Evolutionary conservation across 495 filamentous ascomycete genomes (phyloP), one percentile per base, ranked within the genome.

Genomic region (Jackrogersella minutella): DNA sequence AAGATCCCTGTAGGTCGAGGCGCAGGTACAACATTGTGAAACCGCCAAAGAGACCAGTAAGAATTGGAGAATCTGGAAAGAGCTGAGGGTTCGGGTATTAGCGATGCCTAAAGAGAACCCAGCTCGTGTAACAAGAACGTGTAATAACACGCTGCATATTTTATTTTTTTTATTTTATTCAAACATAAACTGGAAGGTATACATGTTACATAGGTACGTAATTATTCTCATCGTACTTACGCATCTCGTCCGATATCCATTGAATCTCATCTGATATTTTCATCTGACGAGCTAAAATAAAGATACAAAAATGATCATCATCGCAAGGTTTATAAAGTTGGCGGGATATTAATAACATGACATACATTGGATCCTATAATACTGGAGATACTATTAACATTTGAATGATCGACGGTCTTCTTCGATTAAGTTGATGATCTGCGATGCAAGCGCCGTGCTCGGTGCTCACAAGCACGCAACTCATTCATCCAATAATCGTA

Each of bases 1-100:
- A 14, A 52, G 10, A 68, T 66, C 72, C 72, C 64, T 74, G 66
- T 67, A 55, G 39, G 54, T 60, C 22, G 62, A 68, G 57, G 73
- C 60, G 72, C 72, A 74, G 72, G 72, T 74, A 74, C 72, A 49
- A 52, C 61, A 72, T 73, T 54, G 72, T 74, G 72, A 74, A 74
- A 74, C 72, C 56, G 65, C 19, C 26, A 67, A 52, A 51, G 17
- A 40, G n/a, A n/a, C 68, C 68, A 71, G 68, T 71, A 31, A 28
- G 28, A 19, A 22, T 22, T 39, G 10, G 13, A 41, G 43, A 55
- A 52, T 52, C 37, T 10, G 33, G 44, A 26, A 7, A 9, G 37
- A 62, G 52, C 64, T 68, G 66, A 69, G 31, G 33, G 37, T 40
- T 59, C 47, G 59, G 52, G 30, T 10, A n/a, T 28, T 5, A 54